Evolutionary conservation across 306 rosid species (phyloP), one percentile per base, ranked within the genome.

Genomic region (Vigna trinervia): DNA sequence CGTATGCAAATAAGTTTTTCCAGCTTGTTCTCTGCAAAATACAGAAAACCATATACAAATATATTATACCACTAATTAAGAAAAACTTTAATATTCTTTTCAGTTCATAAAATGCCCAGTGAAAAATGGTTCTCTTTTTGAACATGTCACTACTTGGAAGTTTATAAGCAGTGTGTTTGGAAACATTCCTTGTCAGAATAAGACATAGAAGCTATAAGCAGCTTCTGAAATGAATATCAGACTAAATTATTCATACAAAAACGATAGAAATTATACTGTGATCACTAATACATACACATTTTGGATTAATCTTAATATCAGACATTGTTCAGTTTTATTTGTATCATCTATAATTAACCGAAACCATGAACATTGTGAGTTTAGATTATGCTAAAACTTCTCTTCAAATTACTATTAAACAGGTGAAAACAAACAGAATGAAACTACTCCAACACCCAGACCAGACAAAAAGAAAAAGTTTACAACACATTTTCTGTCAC

Each of bases 1-100:
- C 75, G 81, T 93, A 93, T 54, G 96, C 84, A 80, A 90, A 89
- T 34, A 93, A 83, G 85, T 93, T 93, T 79, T 83, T 93, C 97
- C 97, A 93, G 88, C 96, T 93, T 78, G 50, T 85, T 69, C 53
- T 86, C 97, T 93, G 86, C 89, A 81, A 52, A 76, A 73, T 43
- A 71, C 63, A 77, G 34, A 4, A 30, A 30, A 30, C 34, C 34
- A 30, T 30, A 30, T 30, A 30, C 34, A 30, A 30, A 4, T 30
- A 30, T 30, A 30, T 30, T 3, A 30, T 4, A 30, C 19, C 13
- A 52, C 4, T 6, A 63, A 76, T 0, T 46, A 0, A 19, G 0
- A 26, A 38, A 8, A 43, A 12, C 14, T 9, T 15, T 36, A 15
- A 61, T 45, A 47, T 61, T 45, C 3, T 32, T 60, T 47, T 74